A percentile compares a stretch with the other conserved stretches of the same genome.
Conservation (phyloP, 1,139 yeast genomes). For the Casaregolazyma suthepensis region DNA sequence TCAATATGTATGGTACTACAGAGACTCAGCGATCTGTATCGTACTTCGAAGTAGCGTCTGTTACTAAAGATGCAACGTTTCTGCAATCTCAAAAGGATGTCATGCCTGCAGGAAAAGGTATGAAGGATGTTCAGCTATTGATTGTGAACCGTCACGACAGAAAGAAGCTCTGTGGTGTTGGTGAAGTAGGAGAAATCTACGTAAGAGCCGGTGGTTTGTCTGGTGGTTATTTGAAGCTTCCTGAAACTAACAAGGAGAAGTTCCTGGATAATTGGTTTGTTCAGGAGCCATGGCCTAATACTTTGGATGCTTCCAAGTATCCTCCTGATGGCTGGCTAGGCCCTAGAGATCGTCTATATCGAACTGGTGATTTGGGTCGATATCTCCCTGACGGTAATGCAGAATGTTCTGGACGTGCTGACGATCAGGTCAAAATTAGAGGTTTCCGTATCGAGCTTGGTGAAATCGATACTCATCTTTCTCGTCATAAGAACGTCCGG, state of each 20-base stretch:
- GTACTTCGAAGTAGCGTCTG: constrained; percentile 78
- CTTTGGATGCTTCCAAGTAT: constrained; percentile 7
- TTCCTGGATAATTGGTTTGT: constrained; percentile 90
- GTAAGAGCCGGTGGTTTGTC: constrained; percentile 98
- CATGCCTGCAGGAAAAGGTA: constrained; percentile 98
- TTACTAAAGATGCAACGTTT: constrained; percentile 62
- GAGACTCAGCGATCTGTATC: constrained; percentile 98
- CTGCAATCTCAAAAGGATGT: constrained; percentile 84
- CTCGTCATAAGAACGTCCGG: constrained; percentile 86
- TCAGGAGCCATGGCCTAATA: constrained; percentile 27
- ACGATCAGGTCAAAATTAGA: constrained; percentile 96
- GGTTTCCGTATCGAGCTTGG: constrained; percentile 98
- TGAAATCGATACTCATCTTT: constrained; percentile 94
- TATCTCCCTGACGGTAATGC: constrained; percentile 95
- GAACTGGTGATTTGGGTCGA: constrained; percentile 97
- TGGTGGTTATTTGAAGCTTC: constrained; percentile 89
- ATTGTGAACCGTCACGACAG: constrained; percentile 89
- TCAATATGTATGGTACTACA: constrained; percentile 98
- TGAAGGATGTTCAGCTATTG: constrained; percentile 87
- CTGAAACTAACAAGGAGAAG: constrained; percentile 81
- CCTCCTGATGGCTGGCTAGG: constrained; percentile 58
- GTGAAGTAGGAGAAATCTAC: constrained; percentile 97
- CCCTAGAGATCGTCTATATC: constrained; percentile 88
- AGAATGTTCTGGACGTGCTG: constrained; percentile 98
- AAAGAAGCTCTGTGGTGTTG: constrained; percentile 91